These are phyloP conservation scores for Vigna radiata DNA, from an alignment of 306 rosid species.

Conservation along the genomic window DNA sequence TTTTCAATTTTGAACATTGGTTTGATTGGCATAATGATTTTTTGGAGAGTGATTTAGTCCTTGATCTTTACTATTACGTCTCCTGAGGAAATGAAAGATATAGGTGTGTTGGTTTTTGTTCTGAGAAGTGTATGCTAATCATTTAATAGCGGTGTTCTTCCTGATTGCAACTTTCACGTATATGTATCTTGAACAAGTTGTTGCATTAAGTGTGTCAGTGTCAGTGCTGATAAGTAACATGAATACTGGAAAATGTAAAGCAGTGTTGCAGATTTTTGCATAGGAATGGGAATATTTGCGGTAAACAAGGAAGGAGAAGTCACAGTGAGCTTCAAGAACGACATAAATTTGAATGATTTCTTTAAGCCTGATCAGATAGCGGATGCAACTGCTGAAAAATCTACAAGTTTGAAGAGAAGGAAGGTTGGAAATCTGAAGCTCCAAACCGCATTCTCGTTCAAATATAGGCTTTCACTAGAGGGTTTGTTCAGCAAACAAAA, in stretches of 20 bases:
- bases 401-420: conserved; percentile 43
- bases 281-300: conserved; percentile 42
- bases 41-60: not conserved
- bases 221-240: not conserved
- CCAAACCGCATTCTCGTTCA: conserved; percentile 45
- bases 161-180: conserved; percentile 1
- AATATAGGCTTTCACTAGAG: conserved; percentile 27
- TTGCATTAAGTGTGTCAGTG: not conserved
- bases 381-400: conserved; percentile 36
- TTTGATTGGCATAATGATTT: not conserved
- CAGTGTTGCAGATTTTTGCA: conserved; percentile 9
- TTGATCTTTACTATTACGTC: too few relatives aligned
- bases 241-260: conserved; percentile 16
- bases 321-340: conserved; percentile 42
- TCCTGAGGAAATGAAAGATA: too few relatives aligned
- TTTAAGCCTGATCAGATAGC: conserved; percentile 37
- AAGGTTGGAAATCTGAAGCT: conserved; percentile 50
- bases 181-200: not conserved
- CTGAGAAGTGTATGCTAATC: not conserved
- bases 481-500: conserved; percentile 29
- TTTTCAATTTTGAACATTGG: not conserved
- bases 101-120: not conserved
- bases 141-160: not conserved
- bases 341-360: conserved; percentile 26
- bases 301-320: conserved; percentile 42